Evolutionary conservation across 2,329 filamentous ascomycete species (phyloP).

Genomic region (Neoscytalidium dimidiatum): DNA sequence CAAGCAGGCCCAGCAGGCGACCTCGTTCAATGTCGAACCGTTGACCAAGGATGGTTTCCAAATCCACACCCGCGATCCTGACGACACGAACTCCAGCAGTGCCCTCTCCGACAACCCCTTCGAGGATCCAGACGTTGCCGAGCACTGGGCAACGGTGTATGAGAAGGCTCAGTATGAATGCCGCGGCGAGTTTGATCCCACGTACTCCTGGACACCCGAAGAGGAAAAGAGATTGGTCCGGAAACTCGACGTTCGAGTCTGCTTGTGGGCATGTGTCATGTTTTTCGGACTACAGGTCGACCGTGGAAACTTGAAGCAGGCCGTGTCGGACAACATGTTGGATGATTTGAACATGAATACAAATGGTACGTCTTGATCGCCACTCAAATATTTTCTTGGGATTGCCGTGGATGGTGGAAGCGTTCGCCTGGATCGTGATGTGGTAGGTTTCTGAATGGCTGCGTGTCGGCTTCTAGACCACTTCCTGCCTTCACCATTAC

Average conservation of each 20-base stretch:
- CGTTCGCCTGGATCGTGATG: too few species aligned
- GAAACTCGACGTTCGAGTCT: conserved; percentile 37
- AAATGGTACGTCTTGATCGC: conserved; percentile 1
- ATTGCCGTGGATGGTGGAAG: too few species aligned
- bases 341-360: conserved; percentile 41
- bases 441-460: too few species aligned
- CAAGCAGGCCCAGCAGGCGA: not conserved
- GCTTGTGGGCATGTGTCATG: conserved; percentile 48
- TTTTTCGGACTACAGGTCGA: conserved; percentile 52
- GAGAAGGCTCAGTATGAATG: conserved; percentile 36
- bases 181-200: conserved; percentile 51
- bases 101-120: conserved; percentile 23
- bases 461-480: too few species aligned
- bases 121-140: conserved; percentile 27
- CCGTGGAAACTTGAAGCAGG: conserved; percentile 49
- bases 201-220: conserved; percentile 49
- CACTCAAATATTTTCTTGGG: too few species aligned
- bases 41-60: conserved; percentile 12
- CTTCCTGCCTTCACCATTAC: too few species aligned
- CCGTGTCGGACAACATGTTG: conserved; percentile 37
- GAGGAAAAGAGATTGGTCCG: conserved; percentile 51
- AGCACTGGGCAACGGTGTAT: conserved; percentile 31
- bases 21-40: conserved; percentile 4
- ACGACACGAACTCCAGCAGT: not conserved
- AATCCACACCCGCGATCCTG: not conserved